Conservation (phyloP, 2,329 filamentous ascomycete species). For the Didymella pinodella region DNA sequence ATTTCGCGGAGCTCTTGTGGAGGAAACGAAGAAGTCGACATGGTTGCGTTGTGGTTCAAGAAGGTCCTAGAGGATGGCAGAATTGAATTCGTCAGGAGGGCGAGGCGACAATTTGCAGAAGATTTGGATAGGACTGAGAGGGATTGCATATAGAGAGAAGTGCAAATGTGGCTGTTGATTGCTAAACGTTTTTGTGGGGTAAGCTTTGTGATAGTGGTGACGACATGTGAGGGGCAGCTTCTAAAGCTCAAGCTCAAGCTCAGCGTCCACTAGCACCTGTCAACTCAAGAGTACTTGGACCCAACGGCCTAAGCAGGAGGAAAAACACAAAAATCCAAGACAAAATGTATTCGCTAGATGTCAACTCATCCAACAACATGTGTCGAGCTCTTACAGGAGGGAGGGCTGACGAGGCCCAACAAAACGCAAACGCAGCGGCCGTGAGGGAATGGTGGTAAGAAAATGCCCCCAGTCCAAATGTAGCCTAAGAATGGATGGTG, state of each 20-base stretch:
- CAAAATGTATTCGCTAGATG: conserved; percentile 6
- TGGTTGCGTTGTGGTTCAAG: conserved; percentile 16
- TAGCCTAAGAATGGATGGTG: conserved; percentile 14
- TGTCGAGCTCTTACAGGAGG: neutral
- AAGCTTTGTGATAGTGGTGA: conserved; percentile 25
- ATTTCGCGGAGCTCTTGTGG: conserved; percentile 54
- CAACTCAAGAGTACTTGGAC: neutral
- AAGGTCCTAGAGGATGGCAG: neutral
- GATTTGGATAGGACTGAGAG: conserved; percentile 1
- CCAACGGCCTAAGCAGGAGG: neutral
- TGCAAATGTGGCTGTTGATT: conserved; percentile 7
- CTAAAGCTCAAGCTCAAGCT: neutral
- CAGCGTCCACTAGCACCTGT: neutral
- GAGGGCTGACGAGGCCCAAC: neutral
- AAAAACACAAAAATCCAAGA: neutral
- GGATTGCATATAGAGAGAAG: neutral
- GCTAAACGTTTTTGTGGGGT: conserved; percentile 23
- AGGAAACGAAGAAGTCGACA: conserved; percentile 50
- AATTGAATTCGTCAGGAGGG: neutral
- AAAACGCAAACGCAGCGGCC: conserved; percentile 4
- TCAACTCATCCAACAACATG: neutral
- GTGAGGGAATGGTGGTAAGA: conserved; percentile 5
- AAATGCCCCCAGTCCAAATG: conserved; percentile 8
- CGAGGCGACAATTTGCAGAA: conserved; percentile 1
- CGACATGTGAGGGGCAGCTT: conserved; percentile 31